A percentile compares a stretch with the other conserved stretches of the same genome.
phyloP scores from a whole-genome alignment of 257 asterid species.

The Craterostigma plantagineum region DNA sequence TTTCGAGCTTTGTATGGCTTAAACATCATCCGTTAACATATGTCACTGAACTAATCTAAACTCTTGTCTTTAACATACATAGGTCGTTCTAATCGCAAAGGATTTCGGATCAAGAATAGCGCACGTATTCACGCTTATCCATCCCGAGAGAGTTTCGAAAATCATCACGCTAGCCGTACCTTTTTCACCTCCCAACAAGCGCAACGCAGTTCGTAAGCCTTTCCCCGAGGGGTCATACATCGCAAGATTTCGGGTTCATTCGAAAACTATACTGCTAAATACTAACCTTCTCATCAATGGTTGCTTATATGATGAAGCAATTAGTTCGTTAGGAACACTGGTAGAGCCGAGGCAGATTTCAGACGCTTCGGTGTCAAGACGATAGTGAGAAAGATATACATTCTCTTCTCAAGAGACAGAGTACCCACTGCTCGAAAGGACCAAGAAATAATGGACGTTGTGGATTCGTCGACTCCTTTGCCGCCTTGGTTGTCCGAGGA shows the following conservation, averaged over 20 bases:
- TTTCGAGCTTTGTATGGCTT: too few species aligned
- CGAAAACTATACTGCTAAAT: too few species aligned
- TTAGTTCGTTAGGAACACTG: too few species aligned
- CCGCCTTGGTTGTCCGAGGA: constrained; percentile 44
- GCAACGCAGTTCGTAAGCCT: constrained; percentile 1
- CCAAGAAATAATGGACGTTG: constrained; percentile 41
- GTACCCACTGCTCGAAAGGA: constrained; percentile 24
- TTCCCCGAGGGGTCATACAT: constrained; percentile 48
- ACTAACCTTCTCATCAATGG: too few species aligned
- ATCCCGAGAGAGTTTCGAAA: constrained; percentile 33
- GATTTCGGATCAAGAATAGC: constrained; percentile 39
- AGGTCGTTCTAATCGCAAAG: constrained; percentile 33
- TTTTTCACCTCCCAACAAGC: constrained; percentile 20
- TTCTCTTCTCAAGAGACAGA: constrained; percentile 21
- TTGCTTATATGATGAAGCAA: too few species aligned
- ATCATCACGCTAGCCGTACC: constrained; percentile 35
- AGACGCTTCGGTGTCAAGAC: constrained; percentile 26
- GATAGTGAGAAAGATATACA: constrained; percentile 24
- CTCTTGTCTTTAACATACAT: background rate
- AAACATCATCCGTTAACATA: too few species aligned
- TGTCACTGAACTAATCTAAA: too few species aligned
- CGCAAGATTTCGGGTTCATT: constrained; percentile 32
- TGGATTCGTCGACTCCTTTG: constrained; percentile 26
- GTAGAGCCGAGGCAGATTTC: constrained; percentile 44
- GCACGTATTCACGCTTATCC: constrained; percentile 19